Base-by-base conservation (phyloP, 108 stramenopile species). In the Asterionellopsis glacialis region DNA sequence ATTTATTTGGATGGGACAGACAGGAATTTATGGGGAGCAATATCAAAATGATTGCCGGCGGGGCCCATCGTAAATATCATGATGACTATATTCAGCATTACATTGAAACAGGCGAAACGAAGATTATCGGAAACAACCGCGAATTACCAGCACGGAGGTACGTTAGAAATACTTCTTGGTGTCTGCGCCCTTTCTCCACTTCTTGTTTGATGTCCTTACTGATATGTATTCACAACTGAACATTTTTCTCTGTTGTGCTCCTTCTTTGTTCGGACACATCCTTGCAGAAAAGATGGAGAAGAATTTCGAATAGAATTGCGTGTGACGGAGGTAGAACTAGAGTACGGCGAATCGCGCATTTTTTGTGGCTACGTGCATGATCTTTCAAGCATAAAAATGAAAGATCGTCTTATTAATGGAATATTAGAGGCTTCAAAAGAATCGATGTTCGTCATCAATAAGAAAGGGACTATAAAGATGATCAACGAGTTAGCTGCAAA, bases 191-290 rank as follows among this genome's bases (percentile, higher is more conserved):
- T 55, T 70, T 41, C 41, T 76, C 5, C 61, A 76, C 26, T 54
- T 63, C 12, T 68, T 67, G 0, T 55, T 72, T 40, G 71, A 76
- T 59, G 54, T 65, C 75, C 16, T 48, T 72, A 59, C 58, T 72
- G 21, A 25, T 33, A 11, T 51, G 50, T 23, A 62, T 51, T 25
- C 23, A 51, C 18, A 12, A 33, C 24, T 48, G 61, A 15, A 62
- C 27, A 10, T 51, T 62, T 51, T 23, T 45, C 15, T 15, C 59
- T n/a, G 42, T 44, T 49, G 42, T 15, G 27, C 22, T 45, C 15
- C 59, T n/a, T 18, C 19, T 60, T 45, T 14, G 42, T 23, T 47
- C n/a, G 59, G 44, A 18, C 43, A 44, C 11, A 27, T 27, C 21
- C 24, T 61, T 63, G 26, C 55, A 47, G 73, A 28, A 63, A 58